phyloP scores from a whole-genome alignment of 257 asterid genomes.

The Vinca minor region DNA sequence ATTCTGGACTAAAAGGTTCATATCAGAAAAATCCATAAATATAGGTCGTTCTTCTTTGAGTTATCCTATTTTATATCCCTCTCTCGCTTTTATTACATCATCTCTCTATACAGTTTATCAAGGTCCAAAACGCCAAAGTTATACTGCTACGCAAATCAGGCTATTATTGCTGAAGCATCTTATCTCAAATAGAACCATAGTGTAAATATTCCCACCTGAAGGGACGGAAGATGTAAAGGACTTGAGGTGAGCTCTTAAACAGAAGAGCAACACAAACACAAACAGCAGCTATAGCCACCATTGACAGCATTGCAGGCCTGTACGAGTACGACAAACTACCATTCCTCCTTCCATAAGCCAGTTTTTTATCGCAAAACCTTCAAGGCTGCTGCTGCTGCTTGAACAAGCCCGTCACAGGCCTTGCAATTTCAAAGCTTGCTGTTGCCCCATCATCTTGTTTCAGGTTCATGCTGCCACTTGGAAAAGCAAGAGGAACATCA shows the following conservation, averaged over 20 bases:
- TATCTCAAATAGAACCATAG: slow-evolving; percentile 51
- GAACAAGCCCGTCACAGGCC: slow-evolving; percentile 1
- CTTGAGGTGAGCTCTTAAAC: slow-evolving; percentile 59
- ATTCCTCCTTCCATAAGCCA: slow-evolving; percentile 29
- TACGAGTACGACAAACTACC: slow-evolving; percentile 40
- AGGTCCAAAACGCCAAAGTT: not conserved
- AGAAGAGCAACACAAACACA: slow-evolving; percentile 83
- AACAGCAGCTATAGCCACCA: slow-evolving; percentile 74
- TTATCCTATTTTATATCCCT: too few species aligned
- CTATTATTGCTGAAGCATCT: not conserved
- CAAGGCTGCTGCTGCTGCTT: slow-evolving; percentile 39
- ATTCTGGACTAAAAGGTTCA: too few species aligned
- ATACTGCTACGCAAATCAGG: not conserved
- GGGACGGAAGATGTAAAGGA: slow-evolving; percentile 53
- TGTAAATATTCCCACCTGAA: slow-evolving; percentile 79
- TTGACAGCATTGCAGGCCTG: slow-evolving; percentile 67
- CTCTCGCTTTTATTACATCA: not conserved
- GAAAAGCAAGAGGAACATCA: slow-evolving; percentile 34
- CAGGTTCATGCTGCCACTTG: slow-evolving; percentile 31
- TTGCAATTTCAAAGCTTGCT: slow-evolving; percentile 38
- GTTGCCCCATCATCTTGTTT: slow-evolving; percentile 29
- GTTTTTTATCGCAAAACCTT: slow-evolving; percentile 36
- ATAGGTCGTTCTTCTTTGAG: too few species aligned
- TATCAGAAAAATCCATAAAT: too few species aligned
- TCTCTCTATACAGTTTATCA: not conserved